Evolutionary conservation across 768 basidiomycete genomes (phyloP).

Genomic region (Naganishia kalamii): DNA sequence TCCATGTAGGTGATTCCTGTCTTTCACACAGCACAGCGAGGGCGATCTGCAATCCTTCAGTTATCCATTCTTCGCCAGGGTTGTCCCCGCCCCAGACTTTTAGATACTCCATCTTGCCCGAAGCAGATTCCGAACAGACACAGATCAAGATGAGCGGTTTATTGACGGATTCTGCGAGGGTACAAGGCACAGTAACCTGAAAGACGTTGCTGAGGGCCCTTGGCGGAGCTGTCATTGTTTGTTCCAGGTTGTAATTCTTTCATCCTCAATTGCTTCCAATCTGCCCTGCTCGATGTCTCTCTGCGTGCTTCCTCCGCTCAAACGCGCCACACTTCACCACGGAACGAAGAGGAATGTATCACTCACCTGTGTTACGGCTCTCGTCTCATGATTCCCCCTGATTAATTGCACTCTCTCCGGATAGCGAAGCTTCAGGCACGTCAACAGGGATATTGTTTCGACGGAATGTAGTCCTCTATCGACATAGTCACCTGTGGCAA

Average conservation of each 20-base stretch:
- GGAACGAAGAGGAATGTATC: not conserved
- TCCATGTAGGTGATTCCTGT: not conserved
- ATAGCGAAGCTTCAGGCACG: slow-evolving; percentile 92
- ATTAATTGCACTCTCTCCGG: slow-evolving; percentile 95
- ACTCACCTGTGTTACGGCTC: slow-evolving; percentile 94
- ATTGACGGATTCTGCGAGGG: not conserved
- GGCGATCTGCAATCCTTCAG: slow-evolving; percentile 4
- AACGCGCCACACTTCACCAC: not conserved
- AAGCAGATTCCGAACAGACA: not conserved
- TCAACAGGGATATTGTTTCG: slow-evolving; percentile 93
- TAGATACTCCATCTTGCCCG: not conserved
- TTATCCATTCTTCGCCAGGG: slow-evolving; percentile 16
- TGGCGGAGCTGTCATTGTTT: slow-evolving; percentile 1
- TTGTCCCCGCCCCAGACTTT: not conserved
- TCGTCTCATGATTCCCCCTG: slow-evolving; percentile 92
- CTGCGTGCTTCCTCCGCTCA: not conserved
- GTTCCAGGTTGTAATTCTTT: slow-evolving; percentile 1
- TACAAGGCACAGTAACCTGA: not conserved
- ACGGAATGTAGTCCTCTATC: slow-evolving; percentile 96
- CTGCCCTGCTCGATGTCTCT: not conserved
- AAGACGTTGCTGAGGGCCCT: not conserved
- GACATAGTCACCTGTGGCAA: slow-evolving; percentile 81
- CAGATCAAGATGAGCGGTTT: slow-evolving; percentile 6
- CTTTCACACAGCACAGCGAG: not conserved
- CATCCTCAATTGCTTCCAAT: slow-evolving; percentile 1